phyloP scores from a whole-genome alignment of 192 early-diverging fungal species.

The Borealophlyctis nickersoniae region DNA sequence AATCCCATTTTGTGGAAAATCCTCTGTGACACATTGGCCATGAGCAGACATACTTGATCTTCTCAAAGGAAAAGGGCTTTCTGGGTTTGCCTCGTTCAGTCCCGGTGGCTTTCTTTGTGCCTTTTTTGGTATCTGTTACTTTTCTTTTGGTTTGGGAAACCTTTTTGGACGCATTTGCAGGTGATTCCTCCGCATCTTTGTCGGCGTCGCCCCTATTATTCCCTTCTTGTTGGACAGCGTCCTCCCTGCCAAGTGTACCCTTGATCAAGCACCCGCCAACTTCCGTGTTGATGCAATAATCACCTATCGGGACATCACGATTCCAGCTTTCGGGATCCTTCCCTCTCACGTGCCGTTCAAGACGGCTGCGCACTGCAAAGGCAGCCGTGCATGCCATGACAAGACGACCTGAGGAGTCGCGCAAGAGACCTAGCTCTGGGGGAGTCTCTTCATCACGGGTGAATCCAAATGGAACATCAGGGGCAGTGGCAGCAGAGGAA shows the following conservation, averaged over 20 bases:
- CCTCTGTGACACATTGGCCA: slow-evolving; percentile 15
- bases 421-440: slow-evolving; percentile 17
- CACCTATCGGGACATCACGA: too few relatives aligned
- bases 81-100: too few relatives aligned
- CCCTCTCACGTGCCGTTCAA: slow-evolving; percentile 14
- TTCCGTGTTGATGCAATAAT: too few relatives aligned
- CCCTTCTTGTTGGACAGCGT: neutral
- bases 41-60: slow-evolving; percentile 17
- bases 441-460: neutral
- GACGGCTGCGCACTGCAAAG: slow-evolving; percentile 19
- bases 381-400: slow-evolving; percentile 24
- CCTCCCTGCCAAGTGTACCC: too few relatives aligned
- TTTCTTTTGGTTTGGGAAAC: neutral
- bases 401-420: slow-evolving; percentile 3
- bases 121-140: neutral
- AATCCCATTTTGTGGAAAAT: slow-evolving; percentile 13
- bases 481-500: neutral
- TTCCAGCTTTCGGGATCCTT: slow-evolving; percentile 21
- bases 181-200: too few relatives aligned
- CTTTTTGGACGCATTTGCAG: too few relatives aligned
- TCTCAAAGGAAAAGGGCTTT: slow-evolving; percentile 27
- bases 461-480: neutral
- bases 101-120: neutral
- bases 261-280: too few relatives aligned
- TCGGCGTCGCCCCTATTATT: neutral